Evolutionary conservation across 1,139 yeast genomes (phyloP).

Genomic region (Scheffersomyces titani): DNA sequence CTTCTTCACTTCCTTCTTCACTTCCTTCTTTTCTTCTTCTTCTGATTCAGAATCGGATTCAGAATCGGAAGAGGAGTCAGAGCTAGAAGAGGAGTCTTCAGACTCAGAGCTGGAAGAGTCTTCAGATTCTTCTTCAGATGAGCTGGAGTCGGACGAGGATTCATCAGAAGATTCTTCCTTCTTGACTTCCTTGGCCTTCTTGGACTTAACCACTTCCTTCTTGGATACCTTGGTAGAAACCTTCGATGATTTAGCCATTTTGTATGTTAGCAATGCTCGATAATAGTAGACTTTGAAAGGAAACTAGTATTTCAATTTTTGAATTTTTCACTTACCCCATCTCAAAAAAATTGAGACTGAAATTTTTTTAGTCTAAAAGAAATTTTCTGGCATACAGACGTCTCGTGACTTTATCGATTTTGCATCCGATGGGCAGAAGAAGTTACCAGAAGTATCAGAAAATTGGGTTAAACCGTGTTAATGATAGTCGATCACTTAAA

Average conservation of each 20-base stretch:
- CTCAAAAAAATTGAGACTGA: slow-evolving; percentile 1
- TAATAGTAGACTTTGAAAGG: neutral
- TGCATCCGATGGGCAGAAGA: neutral
- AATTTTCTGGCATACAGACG: neutral
- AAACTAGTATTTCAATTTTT: slow-evolving; percentile 8
- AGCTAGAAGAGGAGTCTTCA: slow-evolving; percentile 11
- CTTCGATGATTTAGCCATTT: slow-evolving; percentile 32
- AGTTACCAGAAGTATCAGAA: slow-evolving; percentile 1
- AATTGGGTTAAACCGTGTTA: neutral
- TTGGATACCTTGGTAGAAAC: slow-evolving; percentile 29
- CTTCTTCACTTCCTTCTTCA: slow-evolving; percentile 13
- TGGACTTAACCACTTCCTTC: slow-evolving; percentile 26
- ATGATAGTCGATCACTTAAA: neutral
- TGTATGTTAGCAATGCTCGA: neutral
- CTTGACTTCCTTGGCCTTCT: slow-evolving; percentile 24
- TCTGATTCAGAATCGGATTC: slow-evolving; percentile 19
- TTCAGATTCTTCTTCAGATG: slow-evolving; percentile 6
- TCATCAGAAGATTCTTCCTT: slow-evolving; percentile 18
- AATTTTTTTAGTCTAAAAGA: neutral
- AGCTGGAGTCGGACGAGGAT: slow-evolving; percentile 15
- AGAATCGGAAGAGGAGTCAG: slow-evolving; percentile 21
- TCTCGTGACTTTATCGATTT: slow-evolving; percentile 4
- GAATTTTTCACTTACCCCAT: neutral
- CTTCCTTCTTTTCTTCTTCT: slow-evolving; percentile 19
- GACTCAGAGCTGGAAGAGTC: slow-evolving; percentile 25